A percentile compares a stretch with the other conserved stretches of the same genome.
phyloP scores from a whole-genome alignment of 495 filamentous ascomycete species.

The Apodospora peruviana region DNA sequence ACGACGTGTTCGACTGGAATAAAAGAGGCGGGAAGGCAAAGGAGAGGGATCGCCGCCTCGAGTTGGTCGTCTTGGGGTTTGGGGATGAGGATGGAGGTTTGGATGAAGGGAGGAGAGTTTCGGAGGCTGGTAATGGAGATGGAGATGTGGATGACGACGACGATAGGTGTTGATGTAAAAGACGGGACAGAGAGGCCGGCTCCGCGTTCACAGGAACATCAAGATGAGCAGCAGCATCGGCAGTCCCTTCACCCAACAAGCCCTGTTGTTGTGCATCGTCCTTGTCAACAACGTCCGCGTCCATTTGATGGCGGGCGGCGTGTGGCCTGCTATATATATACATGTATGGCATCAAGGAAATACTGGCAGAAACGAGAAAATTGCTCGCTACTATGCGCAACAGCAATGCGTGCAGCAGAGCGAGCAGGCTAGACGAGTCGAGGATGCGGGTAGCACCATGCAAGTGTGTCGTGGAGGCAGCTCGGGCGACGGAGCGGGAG shows the following conservation, averaged over 20 bases:
- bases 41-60: slow-evolving; percentile 19
- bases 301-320: slow-evolving; percentile 13
- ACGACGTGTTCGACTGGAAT: slow-evolving; percentile 31
- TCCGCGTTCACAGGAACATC: slow-evolving; percentile 4
- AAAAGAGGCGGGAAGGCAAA: slow-evolving; percentile 34
- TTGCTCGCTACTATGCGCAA: neutral
- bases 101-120: slow-evolving; percentile 6
- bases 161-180: neutral
- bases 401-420: slow-evolving; percentile 9
- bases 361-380: neutral
- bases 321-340: slow-evolving; percentile 27
- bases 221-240: neutral
- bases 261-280: slow-evolving; percentile 11
- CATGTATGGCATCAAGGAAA: slow-evolving; percentile 20
- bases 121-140: slow-evolving; percentile 10
- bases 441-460: slow-evolving; percentile 20
- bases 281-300: slow-evolving; percentile 7
- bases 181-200: slow-evolving; percentile 7
- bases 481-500: slow-evolving; percentile 10
- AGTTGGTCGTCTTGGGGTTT: neutral
- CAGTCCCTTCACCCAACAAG: slow-evolving; percentile 10
- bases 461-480: slow-evolving; percentile 20
- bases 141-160: slow-evolving; percentile 14
- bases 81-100: slow-evolving; percentile 11
- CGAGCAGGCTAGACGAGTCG: slow-evolving; percentile 5